phyloP scores from a whole-genome alignment of 306 rosid species.

The Macrotyloma uniflorum region DNA sequence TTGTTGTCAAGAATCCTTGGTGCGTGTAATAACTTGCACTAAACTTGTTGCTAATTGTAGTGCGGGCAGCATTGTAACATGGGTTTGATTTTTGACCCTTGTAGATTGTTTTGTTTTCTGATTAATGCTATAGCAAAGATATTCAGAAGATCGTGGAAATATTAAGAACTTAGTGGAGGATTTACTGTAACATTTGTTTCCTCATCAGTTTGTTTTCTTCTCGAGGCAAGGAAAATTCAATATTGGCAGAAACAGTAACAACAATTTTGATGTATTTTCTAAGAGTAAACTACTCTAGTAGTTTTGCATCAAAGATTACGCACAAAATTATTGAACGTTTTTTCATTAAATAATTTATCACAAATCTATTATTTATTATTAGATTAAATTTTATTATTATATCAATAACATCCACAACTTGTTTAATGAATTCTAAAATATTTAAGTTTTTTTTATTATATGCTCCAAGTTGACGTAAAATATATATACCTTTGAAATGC shows the following conservation, averaged over 20 bases:
- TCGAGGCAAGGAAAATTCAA: too few species aligned
- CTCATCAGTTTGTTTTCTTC: too few species aligned
- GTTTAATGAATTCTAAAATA: too few species aligned
- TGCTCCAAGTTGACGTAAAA: too few species aligned
- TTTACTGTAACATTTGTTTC: not conserved
- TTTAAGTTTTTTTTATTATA: too few species aligned
- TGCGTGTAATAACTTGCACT: not conserved
- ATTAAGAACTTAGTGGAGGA: not conserved
- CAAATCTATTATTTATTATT: not conserved
- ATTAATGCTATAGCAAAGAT: not conserved
- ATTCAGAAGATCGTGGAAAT: not conserved
- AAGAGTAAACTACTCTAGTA: not conserved
- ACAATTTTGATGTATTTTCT: not conserved
- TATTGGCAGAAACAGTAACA: too few species aligned
- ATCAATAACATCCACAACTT: not conserved
- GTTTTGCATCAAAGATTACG: not conserved
- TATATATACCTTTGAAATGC: too few species aligned
- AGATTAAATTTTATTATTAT: not conserved
- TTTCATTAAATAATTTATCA: not conserved
- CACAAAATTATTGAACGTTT: not conserved
- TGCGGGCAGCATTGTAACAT: not conserved
- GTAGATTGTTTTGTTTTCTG: slow-evolving; percentile 16
- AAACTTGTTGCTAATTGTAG: not conserved
- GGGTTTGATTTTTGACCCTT: not conserved
- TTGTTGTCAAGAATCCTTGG: not conserved